Evolutionary conservation across 1,139 yeast genomes (phyloP), one percentile per base, ranked within the genome.

Genomic region (Kodamaea derodonti): DNA sequence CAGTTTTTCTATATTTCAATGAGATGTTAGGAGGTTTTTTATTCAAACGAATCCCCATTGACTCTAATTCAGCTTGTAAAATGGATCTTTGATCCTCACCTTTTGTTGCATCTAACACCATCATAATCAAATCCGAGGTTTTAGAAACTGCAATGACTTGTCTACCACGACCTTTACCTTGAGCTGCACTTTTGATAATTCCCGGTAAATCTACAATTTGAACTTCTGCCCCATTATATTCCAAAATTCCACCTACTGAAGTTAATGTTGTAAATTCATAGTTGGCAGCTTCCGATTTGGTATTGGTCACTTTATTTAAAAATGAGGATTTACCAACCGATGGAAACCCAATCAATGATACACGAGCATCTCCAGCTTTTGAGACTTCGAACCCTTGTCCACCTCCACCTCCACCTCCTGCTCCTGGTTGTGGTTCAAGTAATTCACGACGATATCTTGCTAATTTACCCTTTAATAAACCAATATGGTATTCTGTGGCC

Each of bases 161-260:
- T 49, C 95, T 74, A 41, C 98, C 98, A 60, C 98, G 78, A 51
- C 98, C 98, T 58, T 90, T 88, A 52, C 98, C 98, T 55, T 86
- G 96, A 20, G 95, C 74, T 11, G 98, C 98, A 27, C 97, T 97
- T 56, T 86, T 87, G 41, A 92, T 92, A 50, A 92, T 92, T 58
- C 98, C 98, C 0, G 98, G 98, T 41, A 92, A 67, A 74, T 92
- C 98, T 13, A 92, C 90, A 48, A 92, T 83, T 62, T 92, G 98
- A 39, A 92, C 88, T 53, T 90, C 97, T 0, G 98, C 96, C 27
- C 97, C 97, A 55, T 88, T 88, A 54, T 90, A 87, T 55, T 88
- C 92, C 49, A 92, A 69, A 13, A 90, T 92, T 32, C 97, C 97
- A 0, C 97, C 97, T 18, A 92, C 97, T 0, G 97, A 87, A 0